These are phyloP conservation scores for Tillandsia leiboldiana DNA, from an alignment of 176 grass and related monocot species.

Conservation along the genomic window DNA sequence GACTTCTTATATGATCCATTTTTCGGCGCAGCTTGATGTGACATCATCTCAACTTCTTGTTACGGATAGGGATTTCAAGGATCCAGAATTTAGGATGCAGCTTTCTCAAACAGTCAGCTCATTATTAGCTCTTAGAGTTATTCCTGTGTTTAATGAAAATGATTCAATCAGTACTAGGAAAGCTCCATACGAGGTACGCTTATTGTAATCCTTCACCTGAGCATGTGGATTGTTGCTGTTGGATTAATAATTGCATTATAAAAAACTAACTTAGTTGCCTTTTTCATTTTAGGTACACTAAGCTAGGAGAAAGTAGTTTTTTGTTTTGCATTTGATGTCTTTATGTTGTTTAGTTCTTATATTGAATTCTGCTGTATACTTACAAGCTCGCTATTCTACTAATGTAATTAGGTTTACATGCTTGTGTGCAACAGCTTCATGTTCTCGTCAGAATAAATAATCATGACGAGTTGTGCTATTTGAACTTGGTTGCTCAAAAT, in stretches of 20 bases:
- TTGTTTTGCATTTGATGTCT: not conserved
- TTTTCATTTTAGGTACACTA: no score
- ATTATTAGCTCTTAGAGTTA: slow-evolving; percentile 61
- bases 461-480: not conserved
- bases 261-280: no score
- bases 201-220: slow-evolving; percentile 7
- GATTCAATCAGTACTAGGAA: slow-evolving; percentile 92
- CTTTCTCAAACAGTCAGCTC: slow-evolving; percentile 66
- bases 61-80: slow-evolving; percentile 84
- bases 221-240: not conserved
- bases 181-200: slow-evolving; percentile 89
- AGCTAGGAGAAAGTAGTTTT: not conserved
- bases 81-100: slow-evolving; percentile 62
- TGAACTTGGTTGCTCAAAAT: no score
- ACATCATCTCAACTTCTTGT: slow-evolving; percentile 93
- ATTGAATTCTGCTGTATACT: not conserved
- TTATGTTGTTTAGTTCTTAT: not conserved
- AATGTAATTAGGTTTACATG: not conserved
- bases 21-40: slow-evolving; percentile 71
- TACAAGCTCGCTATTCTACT: not conserved
- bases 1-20: not conserved
- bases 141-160: slow-evolving; percentile 98
- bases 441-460: not conserved
- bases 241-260: not conserved
- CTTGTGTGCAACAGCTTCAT: not conserved